phyloP scores from a whole-genome alignment of 2,329 filamentous ascomycete genomes.

The Ceratocystis destructans region DNA sequence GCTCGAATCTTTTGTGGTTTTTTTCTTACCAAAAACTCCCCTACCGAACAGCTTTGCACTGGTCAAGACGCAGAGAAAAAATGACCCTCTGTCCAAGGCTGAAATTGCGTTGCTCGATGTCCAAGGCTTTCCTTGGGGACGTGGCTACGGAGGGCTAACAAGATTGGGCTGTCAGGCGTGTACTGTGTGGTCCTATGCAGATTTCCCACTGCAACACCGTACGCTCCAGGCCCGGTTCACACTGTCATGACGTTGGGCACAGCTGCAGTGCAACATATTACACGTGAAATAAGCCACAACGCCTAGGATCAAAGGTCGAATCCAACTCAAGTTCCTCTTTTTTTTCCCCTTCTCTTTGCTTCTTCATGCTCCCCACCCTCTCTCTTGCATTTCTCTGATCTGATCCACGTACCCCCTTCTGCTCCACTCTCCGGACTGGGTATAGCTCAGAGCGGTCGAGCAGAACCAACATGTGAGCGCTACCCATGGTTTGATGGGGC shows the following conservation, averaged over 20 bases:
- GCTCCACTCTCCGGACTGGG: background rate
- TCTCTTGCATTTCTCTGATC: background rate
- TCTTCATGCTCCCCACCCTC: background rate
- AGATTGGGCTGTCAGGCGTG: background rate
- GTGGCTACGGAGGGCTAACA: background rate
- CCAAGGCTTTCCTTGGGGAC: background rate
- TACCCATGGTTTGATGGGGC: background rate
- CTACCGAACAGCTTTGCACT: background rate
- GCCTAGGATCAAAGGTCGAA: background rate
- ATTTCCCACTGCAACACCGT: background rate
- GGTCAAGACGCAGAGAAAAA: background rate
- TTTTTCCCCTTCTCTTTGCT: background rate
- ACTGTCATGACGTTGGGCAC: conserved; percentile 2
- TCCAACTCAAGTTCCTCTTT: background rate
- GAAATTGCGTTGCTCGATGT: background rate
- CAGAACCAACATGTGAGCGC: background rate
- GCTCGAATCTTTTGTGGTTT: background rate
- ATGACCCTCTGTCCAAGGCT: background rate
- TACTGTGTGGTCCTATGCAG: background rate
- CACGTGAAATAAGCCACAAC: background rate
- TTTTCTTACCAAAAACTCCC: background rate
- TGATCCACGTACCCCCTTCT: background rate
- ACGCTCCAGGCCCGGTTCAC: background rate
- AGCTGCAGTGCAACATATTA: background rate
- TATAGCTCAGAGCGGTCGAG: background rate